These are phyloP conservation scores for Trichothecium roseum DNA, from an alignment of 2,329 filamentous ascomycete species.

Conservation along the genomic window DNA sequence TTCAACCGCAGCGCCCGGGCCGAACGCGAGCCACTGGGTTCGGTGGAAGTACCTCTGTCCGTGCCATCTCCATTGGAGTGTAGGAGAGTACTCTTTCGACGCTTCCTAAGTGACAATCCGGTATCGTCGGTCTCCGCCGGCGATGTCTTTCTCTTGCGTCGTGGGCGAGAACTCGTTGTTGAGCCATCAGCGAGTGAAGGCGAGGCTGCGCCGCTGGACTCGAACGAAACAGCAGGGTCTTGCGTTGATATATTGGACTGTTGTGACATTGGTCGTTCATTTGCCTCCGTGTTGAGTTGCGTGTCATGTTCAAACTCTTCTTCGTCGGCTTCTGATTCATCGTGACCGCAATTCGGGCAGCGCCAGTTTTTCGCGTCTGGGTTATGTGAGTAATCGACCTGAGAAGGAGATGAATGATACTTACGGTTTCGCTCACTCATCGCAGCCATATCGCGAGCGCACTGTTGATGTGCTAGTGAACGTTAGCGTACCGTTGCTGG, in stretches of 20 bases:
- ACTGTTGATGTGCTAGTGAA: constrained; percentile 76
- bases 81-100: constrained; percentile 37
- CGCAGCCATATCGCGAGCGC: constrained; percentile 57
- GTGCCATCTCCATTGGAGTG: constrained; percentile 25
- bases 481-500: constrained; percentile 22
- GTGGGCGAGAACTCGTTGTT: constrained; percentile 47
- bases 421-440: constrained; percentile 22
- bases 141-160: constrained; percentile 79
- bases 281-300: not conserved
- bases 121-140: constrained; percentile 53
- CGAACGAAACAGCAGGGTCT: no score
- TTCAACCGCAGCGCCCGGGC: constrained; percentile 52
- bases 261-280: constrained; percentile 13
- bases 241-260: constrained; percentile 13
- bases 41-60: constrained; percentile 16
- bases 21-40: constrained; percentile 19
- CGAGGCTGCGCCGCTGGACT: no score
- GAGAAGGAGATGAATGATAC: constrained; percentile 4
- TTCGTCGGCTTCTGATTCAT: constrained; percentile 18
- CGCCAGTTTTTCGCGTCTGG: constrained; percentile 35
- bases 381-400: constrained; percentile 5
- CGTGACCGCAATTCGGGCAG: constrained; percentile 37
- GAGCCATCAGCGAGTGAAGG: no score
- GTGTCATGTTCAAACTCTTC: constrained; percentile 18
- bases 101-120: constrained; percentile 40